Percentiles rank a stretch among this genome's conserved stretches.
phyloP scores from a whole-genome alignment of 2,329 filamentous ascomycete genomes.

The Pseudogymnoascus sp. region DNA sequence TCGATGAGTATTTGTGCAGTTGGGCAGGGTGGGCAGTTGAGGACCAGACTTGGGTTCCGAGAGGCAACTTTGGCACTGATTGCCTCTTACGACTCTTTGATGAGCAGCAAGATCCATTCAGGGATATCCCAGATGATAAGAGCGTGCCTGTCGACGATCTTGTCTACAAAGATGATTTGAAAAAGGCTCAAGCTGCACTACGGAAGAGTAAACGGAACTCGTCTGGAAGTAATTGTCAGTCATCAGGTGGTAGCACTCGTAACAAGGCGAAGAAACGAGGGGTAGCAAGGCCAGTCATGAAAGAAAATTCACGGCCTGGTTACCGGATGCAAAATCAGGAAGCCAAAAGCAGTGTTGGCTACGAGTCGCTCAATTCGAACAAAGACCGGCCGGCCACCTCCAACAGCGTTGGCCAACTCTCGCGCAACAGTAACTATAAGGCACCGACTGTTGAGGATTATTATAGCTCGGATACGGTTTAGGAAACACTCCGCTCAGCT shows the following conservation, averaged over 20 bases:
- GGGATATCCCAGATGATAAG: neutral
- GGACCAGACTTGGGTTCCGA: constrained; percentile 5
- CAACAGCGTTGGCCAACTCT: neutral
- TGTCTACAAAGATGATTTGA: neutral
- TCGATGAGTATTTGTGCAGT: constrained; percentile 10
- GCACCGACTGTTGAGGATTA: neutral
- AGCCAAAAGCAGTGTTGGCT: neutral
- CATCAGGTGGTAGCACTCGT: neutral
- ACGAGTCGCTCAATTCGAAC: neutral
- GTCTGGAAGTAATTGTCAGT: neutral
- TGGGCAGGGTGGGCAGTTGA: constrained; percentile 11
- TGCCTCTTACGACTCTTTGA: neutral
- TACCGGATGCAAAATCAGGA: neutral
- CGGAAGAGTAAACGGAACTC: neutral
- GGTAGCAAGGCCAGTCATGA: neutral
- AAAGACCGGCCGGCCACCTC: neutral
- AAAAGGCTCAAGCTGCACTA: neutral
- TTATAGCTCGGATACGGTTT: neutral
- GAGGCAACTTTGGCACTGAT: neutral
- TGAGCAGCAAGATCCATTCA: neutral
- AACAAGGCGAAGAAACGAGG: neutral
- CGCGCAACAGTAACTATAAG: neutral
- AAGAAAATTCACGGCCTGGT: too few relatives aligned
- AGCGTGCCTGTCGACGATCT: neutral
- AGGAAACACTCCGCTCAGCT: neutral